Conservation (phyloP, 108 stramenopile genomes). For the Discostella pseudostelligera region DNA sequence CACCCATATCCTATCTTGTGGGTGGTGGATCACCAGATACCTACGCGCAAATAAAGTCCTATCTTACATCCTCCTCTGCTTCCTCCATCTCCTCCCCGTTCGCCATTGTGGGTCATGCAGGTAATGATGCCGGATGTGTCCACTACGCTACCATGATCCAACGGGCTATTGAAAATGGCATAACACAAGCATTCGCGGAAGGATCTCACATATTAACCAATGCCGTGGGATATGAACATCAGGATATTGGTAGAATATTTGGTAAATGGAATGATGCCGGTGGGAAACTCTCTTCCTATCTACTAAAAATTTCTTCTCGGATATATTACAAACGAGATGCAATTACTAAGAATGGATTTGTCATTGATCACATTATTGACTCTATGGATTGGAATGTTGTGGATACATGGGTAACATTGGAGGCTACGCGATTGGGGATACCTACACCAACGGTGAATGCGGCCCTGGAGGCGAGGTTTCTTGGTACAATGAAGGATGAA, state of each 20-base stretch:
- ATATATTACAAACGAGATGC: conserved; percentile 83
- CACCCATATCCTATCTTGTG: conserved; percentile 79
- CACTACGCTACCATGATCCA: conserved; percentile 87
- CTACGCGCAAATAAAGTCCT: conserved; percentile 66
- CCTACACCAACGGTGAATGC: conserved; percentile 82
- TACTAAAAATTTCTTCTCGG: conserved; percentile 82
- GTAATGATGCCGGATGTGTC: conserved; percentile 43
- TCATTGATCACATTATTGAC: conserved; percentile 78
- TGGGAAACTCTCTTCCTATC: conserved; percentile 58
- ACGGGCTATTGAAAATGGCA: conserved; percentile 91
- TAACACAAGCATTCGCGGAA: conserved; percentile 90
- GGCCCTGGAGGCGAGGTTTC: conserved; percentile 86
- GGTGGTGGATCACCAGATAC: conserved; percentile 85
- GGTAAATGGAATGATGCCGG: conserved; percentile 71
- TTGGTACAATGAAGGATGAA: conserved; percentile 75
- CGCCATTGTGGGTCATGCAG: conserved; percentile 75
- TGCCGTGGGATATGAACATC: conserved; percentile 66
- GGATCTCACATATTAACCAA: conserved; percentile 74
- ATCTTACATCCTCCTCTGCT: conserved; percentile 67
- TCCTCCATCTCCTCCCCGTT: conserved; percentile 56
- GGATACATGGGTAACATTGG: conserved; percentile 87
- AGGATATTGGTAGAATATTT: conserved; percentile 73
- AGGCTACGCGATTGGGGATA: conserved; percentile 80
- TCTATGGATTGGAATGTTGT: conserved; percentile 87
- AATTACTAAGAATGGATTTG: conserved; percentile 52